Evolutionary conservation across 148 eudicot species (phyloP), one percentile per base, ranked within the genome.

Genomic region (Rhododendron vialii): DNA sequence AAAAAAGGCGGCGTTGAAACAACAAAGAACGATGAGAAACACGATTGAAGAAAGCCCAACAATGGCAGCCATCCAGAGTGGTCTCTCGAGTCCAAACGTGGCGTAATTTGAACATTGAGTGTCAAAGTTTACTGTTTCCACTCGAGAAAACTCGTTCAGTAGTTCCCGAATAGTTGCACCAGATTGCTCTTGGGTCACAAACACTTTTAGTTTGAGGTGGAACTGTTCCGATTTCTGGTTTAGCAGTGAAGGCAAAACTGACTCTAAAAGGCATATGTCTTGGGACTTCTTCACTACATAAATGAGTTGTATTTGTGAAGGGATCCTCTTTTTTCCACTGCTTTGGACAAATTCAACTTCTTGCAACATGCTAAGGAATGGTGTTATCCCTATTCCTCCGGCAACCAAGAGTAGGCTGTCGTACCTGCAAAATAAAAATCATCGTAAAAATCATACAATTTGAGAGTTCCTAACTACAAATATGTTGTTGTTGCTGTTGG

Each of bases 321-420:
- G 92, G 48, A 84, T 61, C 78, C 38, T 84, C 76, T 76, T 86
- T 83, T 85, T 86, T 33, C 82, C 75, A 77, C 82, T 82, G 33
- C 69, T 82, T 85, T 76, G 76, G 17, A 86, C 76, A 22, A 82
- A 88, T 67, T 86, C 84, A 77, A 92, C 82, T 87, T 95, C 97
- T 65, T 90, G 94, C 86, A 96, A 77, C 87, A 95, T 92, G 91
- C 99, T 95, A 76, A 95, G 87, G 74, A 96, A 93, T 85, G 99
- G 99, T 28, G 99, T 92, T 82, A 96, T 84, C 84, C 99, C 99
- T 15, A 96, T 95, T 75, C 99, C 99, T 86, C 98, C 99, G 0
- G 94, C 97, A 17, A 96, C 89, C 78, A 96, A 73, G 80, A 95
- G 86, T 80, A 96, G 84, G 80, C 89, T 90, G 36, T 95, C 94